phyloP scores from a whole-genome alignment of 2,329 filamentous ascomycete genomes.

The Didymella pomorum region DNA sequence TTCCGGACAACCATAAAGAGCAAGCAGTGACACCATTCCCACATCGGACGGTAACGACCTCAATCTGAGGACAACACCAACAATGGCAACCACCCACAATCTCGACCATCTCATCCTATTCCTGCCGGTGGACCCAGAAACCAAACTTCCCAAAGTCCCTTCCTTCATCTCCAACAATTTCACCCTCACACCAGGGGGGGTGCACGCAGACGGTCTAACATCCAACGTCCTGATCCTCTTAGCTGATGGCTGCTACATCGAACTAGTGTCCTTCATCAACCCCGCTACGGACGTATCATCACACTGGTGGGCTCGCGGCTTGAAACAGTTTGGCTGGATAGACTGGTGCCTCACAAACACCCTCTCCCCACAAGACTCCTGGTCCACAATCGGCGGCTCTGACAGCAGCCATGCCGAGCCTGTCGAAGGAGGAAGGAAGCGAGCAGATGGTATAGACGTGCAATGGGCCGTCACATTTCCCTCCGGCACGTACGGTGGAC shows the following conservation, averaged over 20 bases:
- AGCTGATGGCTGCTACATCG: conserved; percentile 70
- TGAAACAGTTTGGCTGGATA: conserved; percentile 65
- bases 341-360: conserved; percentile 59
- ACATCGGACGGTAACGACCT: not conserved
- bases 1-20: not conserved
- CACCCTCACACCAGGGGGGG: conserved; percentile 66
- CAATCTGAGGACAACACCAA: too few species aligned
- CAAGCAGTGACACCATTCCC: not conserved
- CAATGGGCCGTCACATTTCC: conserved; percentile 67
- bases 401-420: conserved; percentile 58
- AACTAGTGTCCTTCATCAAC: conserved; percentile 69
- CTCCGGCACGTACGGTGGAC: conserved; percentile 48
- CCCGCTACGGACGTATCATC: conserved; percentile 50
- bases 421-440: conserved; percentile 61
- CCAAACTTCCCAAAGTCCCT: conserved; percentile 43
- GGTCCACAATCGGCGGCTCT: conserved; percentile 32
- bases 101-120: conserved; percentile 73
- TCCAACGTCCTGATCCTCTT: conserved; percentile 70
- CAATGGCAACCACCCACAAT: conserved; percentile 19
- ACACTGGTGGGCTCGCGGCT: conserved; percentile 64
- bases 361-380: not conserved
- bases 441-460: conserved; percentile 64
- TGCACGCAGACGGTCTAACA: conserved; percentile 67
- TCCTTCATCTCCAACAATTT: conserved; percentile 64
- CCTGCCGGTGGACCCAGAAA: conserved; percentile 63